Evolutionary conservation across 805 yeast genomes (phyloP).

Genomic region (Citeromyces matritensis): DNA sequence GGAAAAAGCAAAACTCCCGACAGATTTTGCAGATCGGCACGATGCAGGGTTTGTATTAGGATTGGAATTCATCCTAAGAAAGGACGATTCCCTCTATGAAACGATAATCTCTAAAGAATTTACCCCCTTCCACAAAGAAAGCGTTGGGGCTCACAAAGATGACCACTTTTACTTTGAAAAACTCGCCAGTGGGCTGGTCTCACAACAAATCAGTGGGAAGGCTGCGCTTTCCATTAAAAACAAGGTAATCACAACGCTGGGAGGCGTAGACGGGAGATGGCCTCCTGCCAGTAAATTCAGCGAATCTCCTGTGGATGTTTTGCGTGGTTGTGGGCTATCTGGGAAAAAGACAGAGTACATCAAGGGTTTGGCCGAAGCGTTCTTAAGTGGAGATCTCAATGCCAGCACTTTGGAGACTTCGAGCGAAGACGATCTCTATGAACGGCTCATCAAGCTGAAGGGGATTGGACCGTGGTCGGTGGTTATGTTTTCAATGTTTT

Average conservation of each 20-base stretch:
- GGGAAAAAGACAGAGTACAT: slow-evolving; percentile 51
- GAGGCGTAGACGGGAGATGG: slow-evolving; percentile 11
- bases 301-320: slow-evolving; percentile 22
- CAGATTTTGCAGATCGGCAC: slow-evolving; percentile 6
- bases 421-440: slow-evolving; percentile 26
- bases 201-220: slow-evolving; percentile 68
- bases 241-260: slow-evolving; percentile 24
- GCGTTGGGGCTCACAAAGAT: slow-evolving; percentile 1
- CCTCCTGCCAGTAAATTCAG: slow-evolving; percentile 40
- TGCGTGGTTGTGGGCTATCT: slow-evolving; percentile 59
- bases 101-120: slow-evolving; percentile 5
- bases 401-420: slow-evolving; percentile 17
- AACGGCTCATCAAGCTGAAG: slow-evolving; percentile 34
- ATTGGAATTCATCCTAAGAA: slow-evolving; percentile 7
- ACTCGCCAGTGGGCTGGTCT: slow-evolving; percentile 34
- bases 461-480: slow-evolving; percentile 85
- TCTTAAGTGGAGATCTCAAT: slow-evolving; percentile 21
- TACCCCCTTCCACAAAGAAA: slow-evolving; percentile 3
- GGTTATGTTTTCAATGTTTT: slow-evolving; percentile 71
- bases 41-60: slow-evolving; percentile 10
- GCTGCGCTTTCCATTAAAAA: slow-evolving; percentile 58
- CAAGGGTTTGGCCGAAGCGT: slow-evolving; percentile 35
- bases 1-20: slow-evolving; percentile 3
- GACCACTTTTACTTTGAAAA: slow-evolving; percentile 20
- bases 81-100: slow-evolving; percentile 10